These are phyloP conservation scores for Conidiobolus incongruus DNA, from an alignment of 371 early-diverging fungal species.

Conservation along the genomic window DNA sequence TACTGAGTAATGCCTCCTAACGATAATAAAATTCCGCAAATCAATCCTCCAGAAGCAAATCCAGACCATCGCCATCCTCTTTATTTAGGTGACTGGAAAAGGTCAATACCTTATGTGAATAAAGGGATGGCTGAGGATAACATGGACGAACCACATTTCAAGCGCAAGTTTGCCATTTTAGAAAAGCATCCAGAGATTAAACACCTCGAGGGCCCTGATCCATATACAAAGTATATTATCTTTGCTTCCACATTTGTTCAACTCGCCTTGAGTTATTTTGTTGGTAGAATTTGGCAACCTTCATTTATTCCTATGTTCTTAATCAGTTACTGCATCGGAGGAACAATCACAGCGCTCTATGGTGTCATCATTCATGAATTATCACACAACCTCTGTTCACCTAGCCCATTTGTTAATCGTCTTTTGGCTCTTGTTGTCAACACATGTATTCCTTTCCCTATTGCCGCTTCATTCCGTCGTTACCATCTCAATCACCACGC, in stretches of 20 bases:
- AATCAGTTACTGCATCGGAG: constrained; percentile 65
- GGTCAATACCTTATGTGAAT: constrained; percentile 50
- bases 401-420: constrained; percentile 47
- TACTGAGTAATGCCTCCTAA: too few relatives aligned
- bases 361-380: constrained; percentile 82
- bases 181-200: constrained; percentile 68
- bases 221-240: constrained; percentile 48
- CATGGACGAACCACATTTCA: constrained; percentile 87
- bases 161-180: constrained; percentile 71
- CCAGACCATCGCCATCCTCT: constrained; percentile 55
- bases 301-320: constrained; percentile 31
- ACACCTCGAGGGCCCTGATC: constrained; percentile 62
- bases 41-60: too few relatives aligned
- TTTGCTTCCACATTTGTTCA: constrained; percentile 41
- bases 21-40: too few relatives aligned
- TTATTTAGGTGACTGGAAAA: constrained; percentile 65
- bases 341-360: constrained; percentile 46
- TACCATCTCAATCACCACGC: constrained; percentile 95
- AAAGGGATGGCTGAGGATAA: constrained; percentile 61
- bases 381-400: constrained; percentile 58
- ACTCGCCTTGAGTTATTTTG: constrained; percentile 48
- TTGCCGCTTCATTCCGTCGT: constrained; percentile 65
- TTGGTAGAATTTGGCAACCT: constrained; percentile 32
- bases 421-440: constrained; percentile 71
- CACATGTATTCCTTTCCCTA: constrained; percentile 58